Percentiles rank a stretch among this genome's conserved stretches.
phyloP scores from a whole-genome alignment of 2,329 filamentous ascomycete species.

The Neophaeococcomyces mojaviensis region DNA sequence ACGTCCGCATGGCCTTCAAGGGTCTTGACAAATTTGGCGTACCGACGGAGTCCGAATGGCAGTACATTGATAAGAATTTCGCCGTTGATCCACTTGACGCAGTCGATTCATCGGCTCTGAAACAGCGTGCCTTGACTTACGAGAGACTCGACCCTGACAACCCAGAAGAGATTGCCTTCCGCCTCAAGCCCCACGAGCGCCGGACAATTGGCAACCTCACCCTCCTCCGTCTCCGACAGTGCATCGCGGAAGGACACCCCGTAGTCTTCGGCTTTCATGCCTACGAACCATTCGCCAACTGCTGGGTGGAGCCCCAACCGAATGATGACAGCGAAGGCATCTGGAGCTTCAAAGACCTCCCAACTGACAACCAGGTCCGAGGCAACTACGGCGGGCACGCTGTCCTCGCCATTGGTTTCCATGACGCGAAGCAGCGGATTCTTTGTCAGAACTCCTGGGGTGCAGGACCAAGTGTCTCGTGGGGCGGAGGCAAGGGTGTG shows the following conservation, averaged over 20 bases:
- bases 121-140: neutral
- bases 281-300: neutral
- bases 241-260: neutral
- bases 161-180: neutral
- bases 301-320: neutral
- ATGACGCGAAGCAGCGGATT: neutral
- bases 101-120: neutral
- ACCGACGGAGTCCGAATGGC: neutral
- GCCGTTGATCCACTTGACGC: neutral
- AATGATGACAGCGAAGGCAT: neutral
- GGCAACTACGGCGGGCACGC: neutral
- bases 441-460: constrained; percentile 2
- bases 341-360: neutral
- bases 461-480: neutral
- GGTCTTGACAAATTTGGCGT: neutral
- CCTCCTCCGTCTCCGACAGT: neutral
- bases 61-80: neutral
- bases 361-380: neutral
- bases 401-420: neutral
- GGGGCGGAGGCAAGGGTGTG: neutral
- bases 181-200: neutral
- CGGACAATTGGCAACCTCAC: neutral
- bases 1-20: neutral
- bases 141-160: neutral
- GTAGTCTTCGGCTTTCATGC: neutral